Evolutionary conservation across 164 flowering plant species (phyloP).

Genomic region (Nelumbo lutea): DNA sequence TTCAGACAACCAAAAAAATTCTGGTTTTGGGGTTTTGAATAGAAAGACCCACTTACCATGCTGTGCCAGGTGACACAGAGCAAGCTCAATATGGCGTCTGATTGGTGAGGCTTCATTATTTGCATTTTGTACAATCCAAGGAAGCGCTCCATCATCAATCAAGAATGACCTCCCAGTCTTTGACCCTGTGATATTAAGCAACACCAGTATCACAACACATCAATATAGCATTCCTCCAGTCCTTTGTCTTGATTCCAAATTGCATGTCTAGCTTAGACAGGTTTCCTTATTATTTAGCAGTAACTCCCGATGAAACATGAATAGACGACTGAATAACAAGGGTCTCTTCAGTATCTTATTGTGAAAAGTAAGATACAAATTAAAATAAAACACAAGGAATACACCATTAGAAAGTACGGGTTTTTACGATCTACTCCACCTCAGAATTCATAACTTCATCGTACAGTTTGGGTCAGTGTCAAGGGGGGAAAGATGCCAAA

Average conservation of each 20-base stretch:
- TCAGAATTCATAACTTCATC: no score
- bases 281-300: neutral
- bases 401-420: no score
- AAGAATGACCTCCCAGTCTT: conserved; percentile 70
- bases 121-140: conserved; percentile 94
- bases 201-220: neutral
- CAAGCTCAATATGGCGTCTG: conserved; percentile 88
- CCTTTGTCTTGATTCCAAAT: neutral
- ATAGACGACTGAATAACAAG: no score
- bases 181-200: conserved; percentile 35
- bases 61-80: conserved; percentile 95
- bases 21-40: neutral
- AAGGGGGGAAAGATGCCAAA: no score
- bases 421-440: no score
- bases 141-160: conserved; percentile 88
- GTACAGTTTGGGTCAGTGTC: no score
- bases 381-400: no score
- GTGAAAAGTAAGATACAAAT: no score
- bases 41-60: conserved; percentile 45
- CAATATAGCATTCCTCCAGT: neutral
- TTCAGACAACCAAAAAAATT: neutral
- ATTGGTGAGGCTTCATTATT: conserved; percentile 85
- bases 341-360: no score
- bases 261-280: neutral
- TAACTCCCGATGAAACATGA: neutral